A percentile compares a stretch with the other conserved stretches of the same genome.
phyloP scores from a whole-genome alignment of 345 rosid genomes.

The Arabis hirsuta region DNA sequence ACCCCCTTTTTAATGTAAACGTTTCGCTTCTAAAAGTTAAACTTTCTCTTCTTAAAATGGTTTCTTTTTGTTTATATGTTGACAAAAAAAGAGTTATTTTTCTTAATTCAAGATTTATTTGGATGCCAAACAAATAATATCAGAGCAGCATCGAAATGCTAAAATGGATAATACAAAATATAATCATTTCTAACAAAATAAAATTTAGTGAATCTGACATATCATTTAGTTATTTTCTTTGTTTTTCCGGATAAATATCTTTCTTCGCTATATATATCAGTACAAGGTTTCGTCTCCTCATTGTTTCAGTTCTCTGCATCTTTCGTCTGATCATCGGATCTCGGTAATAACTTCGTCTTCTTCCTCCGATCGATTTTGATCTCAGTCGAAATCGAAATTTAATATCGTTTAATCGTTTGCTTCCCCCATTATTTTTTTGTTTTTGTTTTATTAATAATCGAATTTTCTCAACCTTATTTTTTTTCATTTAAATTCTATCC shows the following conservation, averaged over 20 bases:
- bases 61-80: not conserved
- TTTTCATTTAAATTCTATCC: slow-evolving; percentile 34
- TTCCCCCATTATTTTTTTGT: not conserved
- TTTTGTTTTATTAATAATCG: slow-evolving; percentile 1
- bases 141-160: slow-evolving; percentile 30
- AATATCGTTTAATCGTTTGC: not conserved
- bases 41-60: not conserved
- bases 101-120: not conserved
- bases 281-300: slow-evolving; percentile 28
- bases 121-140: not conserved
- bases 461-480: slow-evolving; percentile 38
- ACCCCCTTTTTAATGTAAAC: not conserved
- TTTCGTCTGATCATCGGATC: slow-evolving; percentile 37
- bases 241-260: not conserved
- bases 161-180: slow-evolving; percentile 24
- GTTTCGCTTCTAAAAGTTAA: not conserved
- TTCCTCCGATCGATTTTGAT: slow-evolving; percentile 28
- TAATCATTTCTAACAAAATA: not conserved
- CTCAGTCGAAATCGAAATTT: slow-evolving; percentile 17
- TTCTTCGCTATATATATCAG: slow-evolving; percentile 20
- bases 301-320: slow-evolving; percentile 5
- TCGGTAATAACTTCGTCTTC: slow-evolving; percentile 30
- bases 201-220: not conserved
- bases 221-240: not conserved
- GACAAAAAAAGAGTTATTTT: not conserved